phyloP scores from a whole-genome alignment of 192 early-diverging fungal species.

The Spinellus fusiger region DNA sequence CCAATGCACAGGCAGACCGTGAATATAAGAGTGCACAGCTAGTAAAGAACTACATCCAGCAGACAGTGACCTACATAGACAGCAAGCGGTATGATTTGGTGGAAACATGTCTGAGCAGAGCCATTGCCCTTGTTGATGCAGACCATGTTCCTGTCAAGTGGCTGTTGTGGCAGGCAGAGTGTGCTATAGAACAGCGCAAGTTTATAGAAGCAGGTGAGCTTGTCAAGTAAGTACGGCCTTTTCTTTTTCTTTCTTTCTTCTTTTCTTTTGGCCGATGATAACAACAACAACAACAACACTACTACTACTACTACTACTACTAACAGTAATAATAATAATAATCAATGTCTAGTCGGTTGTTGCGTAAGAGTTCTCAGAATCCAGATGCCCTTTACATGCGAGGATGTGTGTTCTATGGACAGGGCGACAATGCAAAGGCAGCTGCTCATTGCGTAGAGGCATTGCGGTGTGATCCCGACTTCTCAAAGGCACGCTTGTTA shows the following conservation, averaged over 20 bases:
- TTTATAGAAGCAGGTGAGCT: slow-evolving; percentile 57
- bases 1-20: slow-evolving; percentile 30
- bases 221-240: slow-evolving; percentile 36
- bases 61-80: slow-evolving; percentile 35
- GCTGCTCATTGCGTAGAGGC: slow-evolving; percentile 51
- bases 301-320: too few relatives aligned
- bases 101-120: slow-evolving; percentile 38
- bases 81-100: slow-evolving; percentile 44
- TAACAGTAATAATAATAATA: background rate
- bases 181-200: slow-evolving; percentile 54
- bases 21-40: slow-evolving; percentile 38
- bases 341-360: background rate
- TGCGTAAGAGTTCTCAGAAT: slow-evolving; percentile 58
- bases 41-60: slow-evolving; percentile 41
- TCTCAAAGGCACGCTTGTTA: slow-evolving; percentile 56
- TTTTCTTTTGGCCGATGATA: too few relatives aligned
- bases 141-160: slow-evolving; percentile 51
- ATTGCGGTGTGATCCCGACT: slow-evolving; percentile 74
- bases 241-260: background rate
- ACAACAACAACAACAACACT: too few relatives aligned
- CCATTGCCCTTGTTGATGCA: slow-evolving; percentile 27
- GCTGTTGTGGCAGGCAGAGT: slow-evolving; percentile 60
- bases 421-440: slow-evolving; percentile 56
- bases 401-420: slow-evolving; percentile 63
- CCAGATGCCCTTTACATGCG: slow-evolving; percentile 63